Evolutionary conservation across 148 eudicot genomes (phyloP), one percentile per base, ranked within the genome.

Genomic region (Amaranthus hypochondriacus): DNA sequence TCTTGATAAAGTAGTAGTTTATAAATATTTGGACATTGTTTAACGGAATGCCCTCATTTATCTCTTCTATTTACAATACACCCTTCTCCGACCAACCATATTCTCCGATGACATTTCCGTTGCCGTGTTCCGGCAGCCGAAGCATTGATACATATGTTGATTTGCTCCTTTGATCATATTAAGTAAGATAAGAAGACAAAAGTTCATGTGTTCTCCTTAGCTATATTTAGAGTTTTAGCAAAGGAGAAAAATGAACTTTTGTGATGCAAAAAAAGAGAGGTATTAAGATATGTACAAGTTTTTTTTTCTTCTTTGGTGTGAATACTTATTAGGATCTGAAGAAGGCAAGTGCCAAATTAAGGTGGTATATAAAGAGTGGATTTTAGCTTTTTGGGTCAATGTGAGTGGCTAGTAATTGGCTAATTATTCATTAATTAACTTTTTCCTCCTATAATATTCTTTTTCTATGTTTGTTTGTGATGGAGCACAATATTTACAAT

Each of bases 301-400:
- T 28, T 28, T 28, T 28, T 28, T 28, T 28, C 0, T 28, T 28
- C 39, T 28, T 28, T 28, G 28, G 64, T 68, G 66, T 71, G 64
- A 18, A 54, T 69, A 66, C 5, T 46, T 14, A 18, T 4, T 18
- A 44, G 53, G 52, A n/a, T 52, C 6, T 13, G 59, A 14, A 28
- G 56, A 66, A 21, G 44, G 48, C 70, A 48, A 44, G 53, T 69
- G 77, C 74, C 69, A 78, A 65, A 28, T 28, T 28, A 28, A 77
- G 68, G 82, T 83, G 63, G 79, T 86, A 86, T 89, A 82, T 89
- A 89, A 84, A 89, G 89, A 83, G 78, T 70, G 75, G 71, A 78
- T 55, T 61, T 72, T 57, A 69, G 77, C 81, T 68, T 76, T 82
- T 81, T 75, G 15, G 68, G 59, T 72, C 46, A 75, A 74, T 70